Conservation (phyloP, 306 rosid species). For the Pterocarpus macrocarpus region DNA sequence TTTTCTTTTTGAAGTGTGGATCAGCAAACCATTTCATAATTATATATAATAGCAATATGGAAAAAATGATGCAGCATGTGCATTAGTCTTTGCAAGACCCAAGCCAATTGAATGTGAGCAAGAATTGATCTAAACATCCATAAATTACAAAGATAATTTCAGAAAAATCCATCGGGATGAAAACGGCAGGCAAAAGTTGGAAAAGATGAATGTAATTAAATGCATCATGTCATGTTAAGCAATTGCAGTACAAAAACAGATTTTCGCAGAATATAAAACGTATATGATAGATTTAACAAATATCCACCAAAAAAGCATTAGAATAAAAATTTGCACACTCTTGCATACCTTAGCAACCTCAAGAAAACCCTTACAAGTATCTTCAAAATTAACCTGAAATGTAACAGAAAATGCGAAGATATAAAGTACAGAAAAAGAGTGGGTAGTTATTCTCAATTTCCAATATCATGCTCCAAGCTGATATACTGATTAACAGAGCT, state of each 20-base stretch:
- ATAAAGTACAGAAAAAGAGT: slow-evolving; percentile 20
- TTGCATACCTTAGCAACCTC: slow-evolving; percentile 92
- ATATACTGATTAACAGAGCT: slow-evolving; percentile 9
- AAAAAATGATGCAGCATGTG: no score
- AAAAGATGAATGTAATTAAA: slow-evolving; percentile 27
- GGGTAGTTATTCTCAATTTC: slow-evolving; percentile 16
- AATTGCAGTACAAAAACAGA: slow-evolving; percentile 16
- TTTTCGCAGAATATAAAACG: not conserved
- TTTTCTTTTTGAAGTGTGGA: no score
- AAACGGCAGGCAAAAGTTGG: not conserved
- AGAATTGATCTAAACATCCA: not conserved
- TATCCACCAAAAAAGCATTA: slow-evolving; percentile 8
- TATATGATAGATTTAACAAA: not conserved
- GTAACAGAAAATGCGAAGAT: slow-evolving; percentile 39
- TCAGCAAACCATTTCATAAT: no score
- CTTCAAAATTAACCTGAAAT: slow-evolving; percentile 93
- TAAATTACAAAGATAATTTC: slow-evolving; percentile 24
- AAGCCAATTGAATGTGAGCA: not conserved
- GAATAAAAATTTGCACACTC: not conserved
- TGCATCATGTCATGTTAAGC: slow-evolving; percentile 2
- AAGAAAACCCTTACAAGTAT: slow-evolving; percentile 95
- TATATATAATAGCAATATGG: no score
- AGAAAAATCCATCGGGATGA: slow-evolving; percentile 16
- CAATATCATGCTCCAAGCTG: slow-evolving; percentile 2
- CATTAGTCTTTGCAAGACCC: no score